phyloP scores from a whole-genome alignment of 805 yeast species.

The Lachancea sp. region DNA sequence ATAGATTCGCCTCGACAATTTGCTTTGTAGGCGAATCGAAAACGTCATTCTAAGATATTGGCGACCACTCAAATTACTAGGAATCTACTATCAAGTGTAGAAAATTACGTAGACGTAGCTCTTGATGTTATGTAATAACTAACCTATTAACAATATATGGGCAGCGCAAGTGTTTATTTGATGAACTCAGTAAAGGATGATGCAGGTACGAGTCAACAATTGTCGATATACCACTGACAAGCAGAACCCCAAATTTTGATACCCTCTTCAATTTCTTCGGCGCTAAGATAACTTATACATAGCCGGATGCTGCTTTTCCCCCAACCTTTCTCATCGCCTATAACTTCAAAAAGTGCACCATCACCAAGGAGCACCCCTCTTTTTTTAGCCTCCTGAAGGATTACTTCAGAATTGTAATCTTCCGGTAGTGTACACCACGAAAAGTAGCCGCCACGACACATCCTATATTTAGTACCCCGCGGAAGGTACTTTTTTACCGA shows the following conservation, averaged over 20 bases:
- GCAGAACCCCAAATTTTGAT: neutral
- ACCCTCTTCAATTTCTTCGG: conserved; percentile 1
- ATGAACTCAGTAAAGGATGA: too few relatives aligned
- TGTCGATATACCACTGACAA: neutral
- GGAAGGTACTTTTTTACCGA: conserved; percentile 48
- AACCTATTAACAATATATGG: too few relatives aligned
- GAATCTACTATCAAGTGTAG: too few relatives aligned
- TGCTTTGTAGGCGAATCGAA: too few relatives aligned
- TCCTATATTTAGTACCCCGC: conserved; percentile 43
- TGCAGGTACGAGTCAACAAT: too few relatives aligned
- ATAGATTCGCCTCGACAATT: too few relatives aligned
- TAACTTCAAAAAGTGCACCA: conserved; percentile 74
- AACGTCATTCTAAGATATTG: too few relatives aligned
- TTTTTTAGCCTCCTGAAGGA: conserved; percentile 19
- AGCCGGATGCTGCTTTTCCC: conserved; percentile 53
- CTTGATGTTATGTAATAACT: too few relatives aligned
- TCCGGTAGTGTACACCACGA: conserved; percentile 66
- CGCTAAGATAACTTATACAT: conserved; percentile 1
- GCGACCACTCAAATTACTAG: too few relatives aligned
- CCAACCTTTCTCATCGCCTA: conserved; percentile 61
- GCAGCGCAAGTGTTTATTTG: too few relatives aligned
- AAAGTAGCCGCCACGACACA: conserved; percentile 83
- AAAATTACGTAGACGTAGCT: too few relatives aligned
- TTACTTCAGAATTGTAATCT: conserved; percentile 36
- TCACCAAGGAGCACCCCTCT: conserved; percentile 62